Conservation (phyloP, 73 alveolate genomes). For the Uronychia setigera region DNA sequence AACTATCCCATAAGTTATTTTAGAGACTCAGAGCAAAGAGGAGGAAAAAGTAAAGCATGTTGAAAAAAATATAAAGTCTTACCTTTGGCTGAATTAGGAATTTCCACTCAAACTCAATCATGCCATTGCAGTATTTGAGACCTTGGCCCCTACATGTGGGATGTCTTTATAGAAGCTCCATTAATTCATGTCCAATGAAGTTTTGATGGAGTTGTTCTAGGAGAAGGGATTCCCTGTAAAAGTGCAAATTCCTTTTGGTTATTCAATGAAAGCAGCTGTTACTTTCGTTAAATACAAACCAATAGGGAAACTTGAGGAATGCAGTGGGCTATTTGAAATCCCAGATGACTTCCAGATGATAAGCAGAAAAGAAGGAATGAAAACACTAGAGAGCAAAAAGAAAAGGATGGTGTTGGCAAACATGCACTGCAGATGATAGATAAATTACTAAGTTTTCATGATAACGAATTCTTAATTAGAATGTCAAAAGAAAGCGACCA, state of each 20-base stretch:
- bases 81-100: constrained; percentile 71
- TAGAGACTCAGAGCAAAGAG: neutral
- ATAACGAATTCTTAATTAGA: no score
- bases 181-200: constrained; percentile 62
- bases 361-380: constrained; percentile 78
- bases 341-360: constrained; percentile 59
- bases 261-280: constrained; percentile 76
- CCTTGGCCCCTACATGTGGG: constrained; percentile 70
- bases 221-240: constrained; percentile 87
- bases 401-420: constrained; percentile 65
- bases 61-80: constrained; percentile 44
- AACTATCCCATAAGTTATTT: no score
- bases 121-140: constrained; percentile 72
- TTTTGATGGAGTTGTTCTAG: constrained; percentile 54
- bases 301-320: no score
- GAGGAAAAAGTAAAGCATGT: neutral
- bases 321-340: constrained; percentile 47
- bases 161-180: constrained; percentile 58
- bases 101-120: constrained; percentile 73
- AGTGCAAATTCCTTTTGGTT: constrained; percentile 80
- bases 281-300: constrained; percentile 72
- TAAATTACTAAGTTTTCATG: no score
- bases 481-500: no score
- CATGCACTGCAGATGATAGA: constrained; percentile 4
- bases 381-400: constrained; percentile 66